These are phyloP conservation scores for Metarhizium guizhouense DNA, from an alignment of 2,329 filamentous ascomycete genomes.

Conservation along the genomic window DNA sequence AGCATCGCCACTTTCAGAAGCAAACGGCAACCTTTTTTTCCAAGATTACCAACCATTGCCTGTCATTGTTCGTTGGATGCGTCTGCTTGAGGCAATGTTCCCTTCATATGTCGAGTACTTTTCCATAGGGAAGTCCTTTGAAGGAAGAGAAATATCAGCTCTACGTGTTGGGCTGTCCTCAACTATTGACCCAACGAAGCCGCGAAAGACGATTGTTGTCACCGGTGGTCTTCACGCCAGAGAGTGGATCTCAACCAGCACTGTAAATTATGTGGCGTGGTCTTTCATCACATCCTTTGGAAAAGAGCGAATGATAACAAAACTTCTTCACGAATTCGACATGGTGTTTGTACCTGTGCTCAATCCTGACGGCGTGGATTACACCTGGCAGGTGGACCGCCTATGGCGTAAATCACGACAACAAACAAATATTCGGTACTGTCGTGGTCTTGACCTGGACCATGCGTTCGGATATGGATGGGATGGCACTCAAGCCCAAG, in stretches of 20 bases:
- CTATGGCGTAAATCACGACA: constrained; percentile 95
- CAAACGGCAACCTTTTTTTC: constrained; percentile 75
- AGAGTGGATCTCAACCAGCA: constrained; percentile 93
- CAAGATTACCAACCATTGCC: constrained; percentile 82
- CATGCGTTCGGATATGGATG: constrained; percentile 79
- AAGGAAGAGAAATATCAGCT: constrained; percentile 78
- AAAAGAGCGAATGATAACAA: constrained; percentile 61
- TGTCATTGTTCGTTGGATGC: constrained; percentile 84
- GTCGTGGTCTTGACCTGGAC: constrained; percentile 81
- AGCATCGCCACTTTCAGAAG: constrained; percentile 22
- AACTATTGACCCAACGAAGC: constrained; percentile 31
- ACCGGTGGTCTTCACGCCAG: constrained; percentile 84
- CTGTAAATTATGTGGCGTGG: constrained; percentile 86
- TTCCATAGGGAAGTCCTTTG: constrained; percentile 74
- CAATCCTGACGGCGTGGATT: constrained; percentile 92
- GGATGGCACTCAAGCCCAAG: constrained; percentile 56
- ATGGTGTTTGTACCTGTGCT: constrained; percentile 80
- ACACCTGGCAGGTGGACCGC: constrained; percentile 84
- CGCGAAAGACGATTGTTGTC: constrained; percentile 70
- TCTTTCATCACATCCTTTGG: constrained; percentile 77
- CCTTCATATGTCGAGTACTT: constrained; percentile 66
- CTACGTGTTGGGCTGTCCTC: constrained; percentile 60
- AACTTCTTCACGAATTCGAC: constrained; percentile 75
- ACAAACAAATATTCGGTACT: constrained; percentile 71
- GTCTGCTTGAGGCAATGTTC: constrained; percentile 82